These are phyloP conservation scores for Dictyostelium firmibasis DNA, from an alignment of 78 protist species.

Conservation along the genomic window DNA sequence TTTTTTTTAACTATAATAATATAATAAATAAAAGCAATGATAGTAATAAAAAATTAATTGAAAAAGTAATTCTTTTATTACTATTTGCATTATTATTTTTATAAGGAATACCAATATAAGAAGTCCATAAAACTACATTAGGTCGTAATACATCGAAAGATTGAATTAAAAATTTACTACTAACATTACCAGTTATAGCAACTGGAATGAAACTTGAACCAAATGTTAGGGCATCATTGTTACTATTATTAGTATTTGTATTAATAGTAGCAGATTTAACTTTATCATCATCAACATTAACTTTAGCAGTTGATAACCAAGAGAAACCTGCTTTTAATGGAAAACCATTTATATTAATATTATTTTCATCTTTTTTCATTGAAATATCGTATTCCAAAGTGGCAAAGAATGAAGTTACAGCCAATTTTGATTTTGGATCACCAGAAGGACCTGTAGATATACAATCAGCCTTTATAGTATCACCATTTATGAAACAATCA, in stretches of 20 bases:
- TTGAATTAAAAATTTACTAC: constrained; percentile 1
- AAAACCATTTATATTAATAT: background rate
- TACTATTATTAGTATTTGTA: background rate
- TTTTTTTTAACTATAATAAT: too few species aligned
- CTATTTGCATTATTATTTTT: background rate
- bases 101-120: constrained; percentile 4
- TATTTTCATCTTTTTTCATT: background rate
- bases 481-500: background rate
- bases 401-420: constrained; percentile 15
- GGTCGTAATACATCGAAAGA: constrained; percentile 36
- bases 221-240: background rate
- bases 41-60: background rate
- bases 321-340: background rate
- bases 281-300: background rate
- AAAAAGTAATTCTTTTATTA: background rate
- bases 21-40: background rate
- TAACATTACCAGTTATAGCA: background rate
- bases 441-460: constrained; percentile 49
- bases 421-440: constrained; percentile 22
- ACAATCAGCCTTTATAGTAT: background rate
- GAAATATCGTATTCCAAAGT: background rate
- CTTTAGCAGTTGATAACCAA: background rate
- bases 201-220: background rate
- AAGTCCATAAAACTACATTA: constrained; percentile 13
- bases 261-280: background rate